Evolutionary conservation across 345 rosid species (phyloP).

Genomic region (Eucalyptus virginea): DNA sequence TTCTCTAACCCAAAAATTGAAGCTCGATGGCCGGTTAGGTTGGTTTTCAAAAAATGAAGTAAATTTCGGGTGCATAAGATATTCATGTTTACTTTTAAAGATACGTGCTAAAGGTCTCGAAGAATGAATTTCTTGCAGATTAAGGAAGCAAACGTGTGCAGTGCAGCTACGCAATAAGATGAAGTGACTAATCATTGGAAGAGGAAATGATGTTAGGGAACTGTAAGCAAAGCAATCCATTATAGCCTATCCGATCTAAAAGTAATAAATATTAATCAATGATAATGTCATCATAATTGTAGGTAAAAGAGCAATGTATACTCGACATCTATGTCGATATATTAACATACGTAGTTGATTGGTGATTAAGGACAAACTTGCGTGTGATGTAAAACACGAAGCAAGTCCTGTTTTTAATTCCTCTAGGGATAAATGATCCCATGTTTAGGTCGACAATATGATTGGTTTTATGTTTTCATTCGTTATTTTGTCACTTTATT

Average conservation of each 20-base stretch:
- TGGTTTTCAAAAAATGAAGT: not conserved
- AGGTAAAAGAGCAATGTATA: not conserved
- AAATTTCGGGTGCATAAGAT: not conserved
- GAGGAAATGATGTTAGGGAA: not conserved
- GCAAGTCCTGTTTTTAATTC: not conserved
- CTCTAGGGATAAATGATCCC: not conserved
- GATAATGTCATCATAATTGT: not conserved
- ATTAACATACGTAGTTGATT: not conserved
- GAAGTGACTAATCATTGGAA: not conserved
- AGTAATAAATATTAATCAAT: not conserved
- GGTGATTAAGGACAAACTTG: not conserved
- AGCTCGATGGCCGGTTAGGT: not conserved
- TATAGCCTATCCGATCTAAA: not conserved
- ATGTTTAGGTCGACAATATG: accelerated
- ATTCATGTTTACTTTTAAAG: not conserved
- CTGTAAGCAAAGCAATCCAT: not conserved
- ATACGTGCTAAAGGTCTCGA: not conserved
- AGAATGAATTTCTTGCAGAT: not conserved
- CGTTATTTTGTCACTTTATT: not conserved
- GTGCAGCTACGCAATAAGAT: not conserved
- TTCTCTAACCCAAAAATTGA: not conserved
- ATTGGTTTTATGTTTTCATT: not conserved
- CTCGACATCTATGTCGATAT: not conserved
- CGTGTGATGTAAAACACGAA: not conserved
- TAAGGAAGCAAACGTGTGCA: not conserved